Evolutionary conservation across 306 rosid species (phyloP).

Genomic region (Cyclanthera cordifolia): DNA sequence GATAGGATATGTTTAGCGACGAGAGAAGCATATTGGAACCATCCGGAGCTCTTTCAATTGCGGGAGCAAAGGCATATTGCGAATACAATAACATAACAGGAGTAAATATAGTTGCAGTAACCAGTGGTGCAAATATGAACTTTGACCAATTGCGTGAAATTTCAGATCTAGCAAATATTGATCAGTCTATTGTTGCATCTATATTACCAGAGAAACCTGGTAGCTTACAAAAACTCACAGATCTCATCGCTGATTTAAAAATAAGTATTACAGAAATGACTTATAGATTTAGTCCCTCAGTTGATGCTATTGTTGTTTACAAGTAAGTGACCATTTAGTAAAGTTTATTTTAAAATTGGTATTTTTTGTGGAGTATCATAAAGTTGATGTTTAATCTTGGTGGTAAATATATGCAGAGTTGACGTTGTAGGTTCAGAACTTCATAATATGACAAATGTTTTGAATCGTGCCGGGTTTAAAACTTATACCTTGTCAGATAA

Average conservation of each 20-base stretch:
- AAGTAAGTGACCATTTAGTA: conserved; percentile 32
- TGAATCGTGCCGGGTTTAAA: conserved; percentile 43
- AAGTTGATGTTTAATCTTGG: neutral
- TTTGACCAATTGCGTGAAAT: conserved; percentile 73
- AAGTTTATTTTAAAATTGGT: no score
- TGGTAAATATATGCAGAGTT: conserved; percentile 51
- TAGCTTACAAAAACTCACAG: conserved; percentile 54
- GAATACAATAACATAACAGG: conserved; percentile 67
- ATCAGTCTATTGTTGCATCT: conserved; percentile 64
- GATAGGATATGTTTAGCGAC: conserved; percentile 90
- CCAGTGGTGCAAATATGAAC: conserved; percentile 96
- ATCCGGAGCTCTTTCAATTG: conserved; percentile 90
- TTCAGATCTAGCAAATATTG: conserved; percentile 79
- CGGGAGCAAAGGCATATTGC: conserved; percentile 95
- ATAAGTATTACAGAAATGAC: conserved; percentile 63
- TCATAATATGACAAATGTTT: conserved; percentile 31
- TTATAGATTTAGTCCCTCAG: conserved; percentile 39
- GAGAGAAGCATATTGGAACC: conserved; percentile 86
- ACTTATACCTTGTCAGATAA: conserved; percentile 50
- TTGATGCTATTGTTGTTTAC: conserved; percentile 63
- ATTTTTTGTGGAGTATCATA: no score
- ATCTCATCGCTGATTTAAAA: conserved; percentile 31
- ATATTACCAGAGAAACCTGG: conserved; percentile 63
- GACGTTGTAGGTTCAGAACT: conserved; percentile 58
- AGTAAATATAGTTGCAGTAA: conserved; percentile 59